phyloP scores from a whole-genome alignment of 257 asterid species.

The Rauvolfia tetraphylla region DNA sequence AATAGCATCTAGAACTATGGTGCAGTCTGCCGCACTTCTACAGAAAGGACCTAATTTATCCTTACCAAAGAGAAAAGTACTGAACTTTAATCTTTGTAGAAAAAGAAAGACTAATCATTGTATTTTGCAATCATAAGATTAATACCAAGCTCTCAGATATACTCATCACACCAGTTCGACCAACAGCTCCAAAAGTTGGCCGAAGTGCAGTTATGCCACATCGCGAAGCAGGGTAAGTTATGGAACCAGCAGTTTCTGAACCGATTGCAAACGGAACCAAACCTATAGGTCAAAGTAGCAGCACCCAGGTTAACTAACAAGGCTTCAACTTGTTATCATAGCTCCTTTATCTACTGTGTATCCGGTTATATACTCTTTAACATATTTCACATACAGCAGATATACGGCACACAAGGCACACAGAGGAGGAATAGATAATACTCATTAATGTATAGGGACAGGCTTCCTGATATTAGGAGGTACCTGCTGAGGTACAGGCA shows the following conservation, averaged over 20 bases:
- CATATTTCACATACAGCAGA: background rate
- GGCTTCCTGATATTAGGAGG: background rate
- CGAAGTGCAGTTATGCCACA: conserved; percentile 92
- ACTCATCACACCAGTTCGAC: conserved; percentile 91
- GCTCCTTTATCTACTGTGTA: background rate
- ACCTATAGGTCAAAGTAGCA: conserved; percentile 33
- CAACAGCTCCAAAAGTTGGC: conserved; percentile 83
- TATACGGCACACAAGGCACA: background rate
- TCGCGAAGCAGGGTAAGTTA: conserved; percentile 89
- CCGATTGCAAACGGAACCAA: conserved; percentile 90
- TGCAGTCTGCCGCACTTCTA: conserved; percentile 80
- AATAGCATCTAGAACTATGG: conserved; percentile 58
- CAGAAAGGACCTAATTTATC: conserved; percentile 94
- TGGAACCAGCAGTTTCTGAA: conserved; percentile 94
- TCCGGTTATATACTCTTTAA: background rate
- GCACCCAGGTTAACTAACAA: background rate
- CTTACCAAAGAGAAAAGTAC: conserved; percentile 30
- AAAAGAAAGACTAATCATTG: background rate
- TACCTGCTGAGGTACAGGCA: conserved; percentile 87
- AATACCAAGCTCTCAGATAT: conserved; percentile 95
- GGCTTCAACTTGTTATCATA: background rate
- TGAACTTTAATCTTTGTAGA: conserved; percentile 1
- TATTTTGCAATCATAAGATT: background rate
- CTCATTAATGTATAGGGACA: background rate
- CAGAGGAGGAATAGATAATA: background rate